Evolutionary conservation across 345 rosid species (phyloP), one percentile per base, ranked within the genome.

Genomic region (Rubroshorea leprosula): DNA sequence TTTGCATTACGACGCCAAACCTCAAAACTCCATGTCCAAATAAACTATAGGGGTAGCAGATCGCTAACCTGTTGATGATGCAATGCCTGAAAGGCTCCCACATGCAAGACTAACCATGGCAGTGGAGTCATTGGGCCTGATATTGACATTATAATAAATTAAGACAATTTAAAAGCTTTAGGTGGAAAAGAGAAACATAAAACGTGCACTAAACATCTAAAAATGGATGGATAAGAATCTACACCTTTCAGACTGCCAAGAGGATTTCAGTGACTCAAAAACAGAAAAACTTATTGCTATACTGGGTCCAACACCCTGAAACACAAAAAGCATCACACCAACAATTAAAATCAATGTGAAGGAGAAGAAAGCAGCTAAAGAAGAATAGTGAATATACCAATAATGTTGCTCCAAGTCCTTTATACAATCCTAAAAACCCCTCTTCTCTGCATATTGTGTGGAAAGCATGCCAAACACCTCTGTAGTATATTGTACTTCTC

Each of bases 331-430:
- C 54, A 56, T 44, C 24, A 5, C 9, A 64, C 26, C 25, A 25
- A 43, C 57, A 55, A 55, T 19, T 47, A 57, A 22, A 45, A 20
- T 26, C 13, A 43, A 45, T 45, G 9, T 57, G 23, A 57, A 27
- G 3, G 46, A 62, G 53, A 20, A 57, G 0, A 52, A 39, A 62
- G 26, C 62, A 55, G 14, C 12, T 41, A 35, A 47, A 44, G 5
- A 68, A 68, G 14, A 46, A 62, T 20, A 57, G 57, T 17, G 60
- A 61, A 23, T 53, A 21, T 80, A 87, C 99, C 96, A 94, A 72
- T 54, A 90, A 72, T 35, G 99, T 94, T 5, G 97, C 86, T 69
- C 99, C 97, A 72, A 94, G 90, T 58, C 99, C 99, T 77, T 87
- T 90, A 73, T 90, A 94, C 61, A 94, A 68, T 56, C 99, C 99